Evolutionary conservation across 129 eudicot species (phyloP).

Genomic region (Lactuca sativa): DNA sequence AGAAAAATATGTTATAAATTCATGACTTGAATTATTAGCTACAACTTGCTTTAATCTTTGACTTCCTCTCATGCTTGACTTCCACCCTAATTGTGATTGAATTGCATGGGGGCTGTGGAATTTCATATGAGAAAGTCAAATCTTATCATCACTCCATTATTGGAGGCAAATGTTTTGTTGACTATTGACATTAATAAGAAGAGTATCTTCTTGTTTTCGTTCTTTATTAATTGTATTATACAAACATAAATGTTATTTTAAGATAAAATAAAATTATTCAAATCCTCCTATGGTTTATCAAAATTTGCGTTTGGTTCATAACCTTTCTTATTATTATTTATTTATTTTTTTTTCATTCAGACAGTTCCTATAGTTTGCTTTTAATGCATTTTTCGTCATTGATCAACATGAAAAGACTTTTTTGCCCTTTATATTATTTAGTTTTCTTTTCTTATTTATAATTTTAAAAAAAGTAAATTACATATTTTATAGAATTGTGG

Average conservation of each 20-base stretch:
- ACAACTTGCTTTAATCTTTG: constrained; percentile 28
- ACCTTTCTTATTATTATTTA: too few relatives aligned
- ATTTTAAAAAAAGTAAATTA: too few relatives aligned
- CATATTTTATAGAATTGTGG: too few relatives aligned
- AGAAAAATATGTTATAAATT: too few relatives aligned
- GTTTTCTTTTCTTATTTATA: too few relatives aligned
- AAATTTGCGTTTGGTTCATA: too few relatives aligned
- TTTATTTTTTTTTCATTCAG: too few relatives aligned
- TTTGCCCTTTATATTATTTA: too few relatives aligned
- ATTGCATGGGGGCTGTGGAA: constrained; percentile 16
- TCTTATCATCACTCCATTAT: constrained; percentile 17
- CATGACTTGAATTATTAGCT: background rate
- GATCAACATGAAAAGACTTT: too few relatives aligned
- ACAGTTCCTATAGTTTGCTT: too few relatives aligned
- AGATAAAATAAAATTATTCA: background rate
- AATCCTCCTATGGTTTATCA: too few relatives aligned
- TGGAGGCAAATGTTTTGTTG: constrained; percentile 24
- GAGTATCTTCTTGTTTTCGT: background rate
- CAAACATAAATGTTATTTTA: background rate
- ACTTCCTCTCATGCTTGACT: constrained; percentile 26
- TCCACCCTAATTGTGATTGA: constrained; percentile 28
- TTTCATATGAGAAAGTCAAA: constrained; percentile 21
- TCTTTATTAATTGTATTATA: background rate
- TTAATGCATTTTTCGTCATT: too few relatives aligned
- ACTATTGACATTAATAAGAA: constrained; percentile 14